Conservation (phyloP, 192 early-diverging fungal genomes). For the Diversispora epigaea region DNA sequence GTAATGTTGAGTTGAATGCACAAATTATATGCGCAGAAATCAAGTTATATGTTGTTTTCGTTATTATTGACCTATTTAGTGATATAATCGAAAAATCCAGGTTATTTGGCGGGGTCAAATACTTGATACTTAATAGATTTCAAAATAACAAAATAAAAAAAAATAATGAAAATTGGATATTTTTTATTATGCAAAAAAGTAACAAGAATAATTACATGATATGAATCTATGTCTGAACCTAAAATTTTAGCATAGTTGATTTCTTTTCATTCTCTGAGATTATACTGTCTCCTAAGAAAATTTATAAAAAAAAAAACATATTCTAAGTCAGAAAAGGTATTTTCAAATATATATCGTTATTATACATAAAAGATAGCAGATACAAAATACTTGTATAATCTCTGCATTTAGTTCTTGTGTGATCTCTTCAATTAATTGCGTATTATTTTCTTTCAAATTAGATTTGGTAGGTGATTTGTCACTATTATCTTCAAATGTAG, state of each 20-base stretch:
- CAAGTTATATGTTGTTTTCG: neutral
- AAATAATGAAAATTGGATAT: slow-evolving; percentile 6
- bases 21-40: too few species aligned
- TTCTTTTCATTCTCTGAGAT: slow-evolving; percentile 9
- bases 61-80: slow-evolving; percentile 11
- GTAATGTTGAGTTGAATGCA: slow-evolving; percentile 6
- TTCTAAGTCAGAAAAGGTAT: too few species aligned
- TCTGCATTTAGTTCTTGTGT: too few species aligned
- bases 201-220: slow-evolving; percentile 17
- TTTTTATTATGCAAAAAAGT: slow-evolving; percentile 2
- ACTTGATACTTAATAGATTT: neutral
- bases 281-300: neutral
- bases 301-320: too few species aligned
- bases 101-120: neutral
- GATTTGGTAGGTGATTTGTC: too few species aligned
- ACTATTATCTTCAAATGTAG: too few species aligned
- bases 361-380: too few species aligned
- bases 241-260: slow-evolving; percentile 14
- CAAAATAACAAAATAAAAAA: neutral
- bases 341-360: too few species aligned
- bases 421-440: too few species aligned
- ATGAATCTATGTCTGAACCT: slow-evolving; percentile 11
- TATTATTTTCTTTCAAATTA: too few species aligned
- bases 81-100: neutral
- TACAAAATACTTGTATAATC: too few species aligned